These are phyloP conservation scores for Penstemon newberryi DNA, from an alignment of 257 asterid species.

Conservation along the genomic window DNA sequence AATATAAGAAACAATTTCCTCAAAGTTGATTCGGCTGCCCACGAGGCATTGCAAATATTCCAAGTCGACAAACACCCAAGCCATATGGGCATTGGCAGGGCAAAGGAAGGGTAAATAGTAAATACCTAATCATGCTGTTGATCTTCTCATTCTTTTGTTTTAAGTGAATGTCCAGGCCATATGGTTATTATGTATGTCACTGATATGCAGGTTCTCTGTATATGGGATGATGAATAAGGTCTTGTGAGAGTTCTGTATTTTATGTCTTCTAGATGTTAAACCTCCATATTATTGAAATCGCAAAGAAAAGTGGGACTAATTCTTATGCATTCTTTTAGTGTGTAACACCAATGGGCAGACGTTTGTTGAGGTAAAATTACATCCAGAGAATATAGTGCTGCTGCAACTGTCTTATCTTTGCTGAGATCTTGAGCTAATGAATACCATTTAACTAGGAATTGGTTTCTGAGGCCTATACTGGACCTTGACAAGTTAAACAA, in stretches of 20 bases:
- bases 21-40: conserved; percentile 89
- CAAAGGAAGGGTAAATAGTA: conserved; percentile 97
- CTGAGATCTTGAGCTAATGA: conserved; percentile 37
- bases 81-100: conserved; percentile 99
- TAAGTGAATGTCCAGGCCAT: conserved; percentile 16
- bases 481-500: conserved; percentile 76
- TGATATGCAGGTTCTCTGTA: conserved; percentile 84
- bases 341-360: conserved; percentile 94
- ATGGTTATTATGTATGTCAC: conserved; percentile 27
- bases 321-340: conserved; percentile 62
- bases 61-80: conserved; percentile 98
- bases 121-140: conserved; percentile 27
- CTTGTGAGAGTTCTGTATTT: conserved; percentile 25
- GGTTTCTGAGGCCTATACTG: conserved; percentile 96
- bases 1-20: conserved; percentile 75
- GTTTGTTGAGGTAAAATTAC: conserved; percentile 71
- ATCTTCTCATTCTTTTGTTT: conserved; percentile 17
- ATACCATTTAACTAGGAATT: conserved; percentile 57
- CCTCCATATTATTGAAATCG: conserved; percentile 25
- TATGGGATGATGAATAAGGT: conserved; percentile 99
- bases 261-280: conserved; percentile 27
- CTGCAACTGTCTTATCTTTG: conserved; percentile 25
- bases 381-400: conserved; percentile 23
- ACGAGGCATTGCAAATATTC: conserved; percentile 92
- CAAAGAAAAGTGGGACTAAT: conserved; percentile 29